Base-by-base conservation (phyloP, 768 basidiomycete genomes). In the Boletellus emodensis region DNA sequence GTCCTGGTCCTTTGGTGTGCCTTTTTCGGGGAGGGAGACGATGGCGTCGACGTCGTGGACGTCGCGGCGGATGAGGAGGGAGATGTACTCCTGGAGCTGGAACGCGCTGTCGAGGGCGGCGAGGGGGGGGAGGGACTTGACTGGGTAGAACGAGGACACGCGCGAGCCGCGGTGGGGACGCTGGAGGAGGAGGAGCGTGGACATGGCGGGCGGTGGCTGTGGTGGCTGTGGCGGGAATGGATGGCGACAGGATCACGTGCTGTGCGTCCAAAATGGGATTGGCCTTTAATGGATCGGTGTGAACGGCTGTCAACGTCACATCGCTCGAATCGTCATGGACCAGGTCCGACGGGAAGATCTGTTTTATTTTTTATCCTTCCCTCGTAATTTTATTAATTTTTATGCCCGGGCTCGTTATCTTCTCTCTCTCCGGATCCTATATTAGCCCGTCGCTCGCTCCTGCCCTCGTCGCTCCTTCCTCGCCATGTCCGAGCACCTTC, bases 81-180 rank as follows among this genome's bases (percentile, higher is more conserved):
- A 86, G 40, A 98, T 90, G 70, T 93, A 95, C 63, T 98, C 95
- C 61, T 95, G 92, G 7, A 95, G 78, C 63, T 95, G 92, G 65
- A 95, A 96, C 0, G 93, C 90, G 66, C 90, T 94, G 71, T 94
- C 87, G 28, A 95, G 74, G 1, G 84, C 80, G 0, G 87, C 73
- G 28, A 88, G 76, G 0, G 84, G 78, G 0, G 88, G 87, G 2
- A 90, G 73, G 8, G 61, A 75, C 63, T 88, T 89, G 22, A 88
- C 74, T 0, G 87, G 86, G 59, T 90, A 90, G 61, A 91, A 91
- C 0, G 86, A 79, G 9, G 87, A 84, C 18, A 90, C 84, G 22
- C 88, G 78, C 4, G 88, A 85, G 44, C 89, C 89, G 13, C 86
- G 84, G 22, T 83, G 70, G 14, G 89, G 89, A 33, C 89, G 75